Base-by-base conservation (phyloP, 768 basidiomycete species). In the Podaxis sp. region DNA sequence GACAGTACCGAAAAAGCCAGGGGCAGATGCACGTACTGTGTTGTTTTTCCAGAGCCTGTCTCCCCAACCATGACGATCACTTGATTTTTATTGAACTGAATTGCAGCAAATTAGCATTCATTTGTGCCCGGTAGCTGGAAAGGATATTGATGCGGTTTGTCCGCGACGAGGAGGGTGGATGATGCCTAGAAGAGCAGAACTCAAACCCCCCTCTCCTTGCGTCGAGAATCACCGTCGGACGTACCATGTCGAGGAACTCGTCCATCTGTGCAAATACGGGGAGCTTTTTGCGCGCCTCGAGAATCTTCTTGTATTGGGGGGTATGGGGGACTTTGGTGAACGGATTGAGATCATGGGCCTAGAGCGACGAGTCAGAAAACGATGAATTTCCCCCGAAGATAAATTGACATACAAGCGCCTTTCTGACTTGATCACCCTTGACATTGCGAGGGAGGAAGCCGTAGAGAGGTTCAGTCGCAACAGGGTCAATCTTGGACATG, bases 31-130 rank as follows among this genome's bases (percentile, higher is more conserved):
- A 79, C 92, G 73, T 73, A 93, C 90, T 98, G 95, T 24, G 95
- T 96, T 0, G 95, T 97, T 80, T 96, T 98, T 38, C 95, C 96
- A 28, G 93, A 91, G 9, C 95, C 96, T 0, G 96, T 97, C 79
- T 97, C 96, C 68, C 96, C 92, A 63, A 93, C 90, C 86, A 95
- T 89, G 64, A 95, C 85, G 44, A 91, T 88, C 66, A 97, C 89
- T 78, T 96, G 95, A 73, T 93, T 85, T 68, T 85, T 77, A 61
- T 71, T 84, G 76, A 91, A 93, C 87, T 90, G 75, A 67, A 68
- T 30, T 65, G 63, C 49, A 42, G 49, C 61, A 58, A 59, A 68
- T 74, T 65, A 77, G 73, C 69, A 66, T 68, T 66, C 46, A 67
- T 61, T 40, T 52, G 57, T 28, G 15, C 19, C 39, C 26, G 42